Percentiles rank a stretch among this genome's conserved stretches.
These are phyloP conservation scores for Termitomyces sp. DNA, from an alignment of 768 basidiomycete genomes.

Conservation along the genomic window DNA sequence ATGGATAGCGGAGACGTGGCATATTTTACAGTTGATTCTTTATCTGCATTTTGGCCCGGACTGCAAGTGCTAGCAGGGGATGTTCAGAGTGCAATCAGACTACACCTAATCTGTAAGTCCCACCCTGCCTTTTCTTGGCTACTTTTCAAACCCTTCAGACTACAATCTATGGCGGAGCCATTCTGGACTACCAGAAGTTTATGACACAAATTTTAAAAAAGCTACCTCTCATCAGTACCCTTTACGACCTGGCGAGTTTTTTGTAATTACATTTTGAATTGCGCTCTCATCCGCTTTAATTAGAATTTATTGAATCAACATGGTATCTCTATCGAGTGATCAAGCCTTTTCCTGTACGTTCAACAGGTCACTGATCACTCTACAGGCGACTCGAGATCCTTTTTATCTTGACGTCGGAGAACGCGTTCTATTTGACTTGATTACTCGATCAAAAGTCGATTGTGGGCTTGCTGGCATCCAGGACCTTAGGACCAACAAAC, in stretches of 20 bases:
- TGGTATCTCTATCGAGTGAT: constrained; percentile 89
- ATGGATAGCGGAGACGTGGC: constrained; percentile 71
- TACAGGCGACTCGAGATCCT: constrained; percentile 86
- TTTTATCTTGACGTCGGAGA: constrained; percentile 93
- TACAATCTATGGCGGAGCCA: constrained; percentile 91
- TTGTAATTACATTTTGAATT: background rate
- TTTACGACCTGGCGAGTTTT: constrained; percentile 57
- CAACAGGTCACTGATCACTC: background rate
- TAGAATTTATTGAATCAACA: constrained; percentile 93
- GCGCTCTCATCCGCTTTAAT: background rate
- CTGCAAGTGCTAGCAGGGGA: constrained; percentile 86
- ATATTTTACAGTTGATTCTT: constrained; percentile 82
- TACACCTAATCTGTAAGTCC: constrained; percentile 78
- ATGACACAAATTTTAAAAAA: constrained; percentile 68
- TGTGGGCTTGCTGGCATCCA: constrained; percentile 84
- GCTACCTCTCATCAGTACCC: constrained; percentile 79
- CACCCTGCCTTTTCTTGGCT: background rate
- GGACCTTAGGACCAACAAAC: constrained; percentile 71
- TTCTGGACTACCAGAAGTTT: constrained; percentile 89
- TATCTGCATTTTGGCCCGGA: constrained; percentile 98
- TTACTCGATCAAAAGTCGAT: constrained; percentile 65
- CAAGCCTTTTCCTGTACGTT: background rate
- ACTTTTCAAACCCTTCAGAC: constrained; percentile 36
- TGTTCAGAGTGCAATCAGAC: constrained; percentile 83
- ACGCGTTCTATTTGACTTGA: constrained; percentile 72